These are phyloP conservation scores for Gomphus sp. DNA, from an alignment of 1,284 basidiomycete species.

Conservation along the genomic window DNA sequence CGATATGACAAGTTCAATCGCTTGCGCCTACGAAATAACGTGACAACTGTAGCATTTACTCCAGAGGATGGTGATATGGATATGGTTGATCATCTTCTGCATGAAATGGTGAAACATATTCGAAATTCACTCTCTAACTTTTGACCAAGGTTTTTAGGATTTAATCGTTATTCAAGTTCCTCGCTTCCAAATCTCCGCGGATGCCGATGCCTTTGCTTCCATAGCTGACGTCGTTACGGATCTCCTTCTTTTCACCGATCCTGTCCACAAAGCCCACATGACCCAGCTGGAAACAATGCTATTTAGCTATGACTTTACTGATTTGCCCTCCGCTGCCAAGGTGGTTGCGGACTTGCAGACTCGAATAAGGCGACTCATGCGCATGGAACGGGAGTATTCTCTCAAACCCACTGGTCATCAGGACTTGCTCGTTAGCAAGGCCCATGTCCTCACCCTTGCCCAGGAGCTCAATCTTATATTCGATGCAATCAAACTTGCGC, in stretches of 20 bases:
- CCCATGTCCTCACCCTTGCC: constrained; percentile 66
- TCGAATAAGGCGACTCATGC: constrained; percentile 58
- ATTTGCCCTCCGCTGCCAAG: constrained; percentile 57
- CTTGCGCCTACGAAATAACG: constrained; percentile 70
- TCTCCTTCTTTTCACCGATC: constrained; percentile 83
- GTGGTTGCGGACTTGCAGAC: constrained; percentile 72
- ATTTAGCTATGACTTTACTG: constrained; percentile 87
- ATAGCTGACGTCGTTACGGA: constrained; percentile 88
- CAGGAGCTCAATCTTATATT: constrained; percentile 85
- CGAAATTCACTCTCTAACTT: neutral
- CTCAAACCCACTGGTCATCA: constrained; percentile 40
- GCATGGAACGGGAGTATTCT: constrained; percentile 39
- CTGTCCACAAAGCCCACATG: constrained; percentile 66
- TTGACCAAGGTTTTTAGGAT: constrained; percentile 43
- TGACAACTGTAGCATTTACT: constrained; percentile 37
- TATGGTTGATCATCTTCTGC: constrained; percentile 59
- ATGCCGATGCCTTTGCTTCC: constrained; percentile 77
- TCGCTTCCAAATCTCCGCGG: constrained; percentile 84
- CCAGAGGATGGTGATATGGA: constrained; percentile 26
- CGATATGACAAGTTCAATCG: constrained; percentile 95
- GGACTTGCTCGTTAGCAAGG: constrained; percentile 64
- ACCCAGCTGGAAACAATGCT: constrained; percentile 79
- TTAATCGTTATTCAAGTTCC: constrained; percentile 76
- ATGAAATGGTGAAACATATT: constrained; percentile 57
- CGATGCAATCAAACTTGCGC: constrained; percentile 80